Base-by-base conservation (phyloP, 2,329 filamentous ascomycete genomes). In the Hirsutella rhossiliensis region DNA sequence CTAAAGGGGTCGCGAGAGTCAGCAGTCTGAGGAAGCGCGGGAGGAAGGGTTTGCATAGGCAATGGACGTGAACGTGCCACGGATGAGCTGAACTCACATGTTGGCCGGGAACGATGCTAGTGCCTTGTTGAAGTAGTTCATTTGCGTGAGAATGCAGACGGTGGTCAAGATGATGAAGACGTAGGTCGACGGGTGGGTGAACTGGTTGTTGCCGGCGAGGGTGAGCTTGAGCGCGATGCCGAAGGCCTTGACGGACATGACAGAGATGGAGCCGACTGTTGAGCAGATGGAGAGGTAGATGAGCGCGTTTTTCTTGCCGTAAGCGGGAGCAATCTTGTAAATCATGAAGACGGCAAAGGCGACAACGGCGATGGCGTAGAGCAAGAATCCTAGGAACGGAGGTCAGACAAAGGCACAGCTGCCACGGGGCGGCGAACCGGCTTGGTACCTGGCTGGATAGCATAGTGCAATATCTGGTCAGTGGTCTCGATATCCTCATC, bases 51-150 rank as follows among this genome's bases (percentile, higher is more conserved):
- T 9, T 12, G 15, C 15, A 4, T 12, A 32, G 11, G 30, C 30
- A 4, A 42, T 11, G 9, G 4, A 17, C 11, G 6, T 11, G 37
- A 18, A 18, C 18, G 5, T 27, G 7, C 3, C 3, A 34, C 8
- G 12, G 15, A 23, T 17, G 15, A 20, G 12, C 13, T 9, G 11
- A 38, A 71, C 85, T 62, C 75, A 95, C 89, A 98, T 94, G 55
- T 94, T 95, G 29, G 92, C 96, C 28, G 87, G 90, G 66, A 97
- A 98, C 57, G 94, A 88, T 63, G 87, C 94, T 47, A 98, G 70
- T 8, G 92, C 92, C 66, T 98, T 98, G 73, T 98, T 98, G 67
- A 98, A 95, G 66, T 98, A 98, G 66, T 98, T 98, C 92, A 98
- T 97, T 72, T 98, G 92, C 9, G 89, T 96, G 53, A 98, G 64